Evolutionary conservation across 805 yeast genomes (phyloP), one percentile per base, ranked within the genome.

Genomic region (Yamadazyma scolyti): DNA sequence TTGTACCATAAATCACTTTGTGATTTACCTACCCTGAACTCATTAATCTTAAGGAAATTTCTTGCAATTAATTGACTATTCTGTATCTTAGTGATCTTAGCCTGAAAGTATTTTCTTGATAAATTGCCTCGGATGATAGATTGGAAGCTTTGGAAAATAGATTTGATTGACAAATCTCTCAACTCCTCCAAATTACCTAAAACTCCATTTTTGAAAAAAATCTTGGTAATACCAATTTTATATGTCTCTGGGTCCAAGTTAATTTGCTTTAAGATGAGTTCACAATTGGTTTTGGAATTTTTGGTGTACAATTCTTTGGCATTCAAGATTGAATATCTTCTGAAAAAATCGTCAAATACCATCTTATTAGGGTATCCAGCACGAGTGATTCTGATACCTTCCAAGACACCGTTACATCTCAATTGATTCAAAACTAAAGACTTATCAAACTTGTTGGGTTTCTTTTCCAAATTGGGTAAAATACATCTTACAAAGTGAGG

Each of bases 401-500:
- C 99, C 30, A 93, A 62, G 10, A 93, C 99, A 73, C 99, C 99
- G 51, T 93, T 93, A 51, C 97, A 93, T 41, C 96, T 71, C 40
- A 93, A 67, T 59, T 93, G 99, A 31, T 84, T 90, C 26, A 93
- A 63, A 6, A 93, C 95, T 15, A 93, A 61, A 18, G 60, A 61
- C 44, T 82, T 86, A 46, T 86, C 87, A 47, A 93, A 83, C 22
- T 67, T 62, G 25, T 74, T 75, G 0, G 96, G 77, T 30, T 68
- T 68, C 52, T 90, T 89, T 26, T 72, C 65, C 37, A 76, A 75
- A 51, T 93, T 93, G 6, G 99, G 99, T 27, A 93, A 65, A 27
- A 93, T 93, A 56, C 99, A 93, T 46, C 99, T 76, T 15, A 93
- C 97, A 53, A 93, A 93, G 54, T 93, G 97, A 2, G 99, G 99